These are phyloP conservation scores for Cladosporium sp. DNA, from an alignment of 2,329 filamentous ascomycete genomes.

Conservation along the genomic window DNA sequence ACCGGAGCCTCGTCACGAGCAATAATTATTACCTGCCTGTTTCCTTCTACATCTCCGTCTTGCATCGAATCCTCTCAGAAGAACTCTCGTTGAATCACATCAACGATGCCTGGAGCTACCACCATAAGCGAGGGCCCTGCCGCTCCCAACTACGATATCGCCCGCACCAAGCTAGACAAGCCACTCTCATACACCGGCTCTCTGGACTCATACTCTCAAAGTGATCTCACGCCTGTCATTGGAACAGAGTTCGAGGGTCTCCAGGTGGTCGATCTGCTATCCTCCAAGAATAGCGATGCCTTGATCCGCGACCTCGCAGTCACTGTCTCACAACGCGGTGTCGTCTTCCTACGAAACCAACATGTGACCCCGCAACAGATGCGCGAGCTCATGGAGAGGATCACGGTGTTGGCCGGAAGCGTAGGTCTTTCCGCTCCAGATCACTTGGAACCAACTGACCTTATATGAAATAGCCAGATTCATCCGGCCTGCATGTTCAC, in stretches of 20 bases:
- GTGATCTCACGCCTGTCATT: conserved; percentile 55
- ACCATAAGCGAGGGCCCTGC: conserved; percentile 6
- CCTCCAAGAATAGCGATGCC: conserved; percentile 23
- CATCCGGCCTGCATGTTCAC: conserved; percentile 57
- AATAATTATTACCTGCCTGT: background rate
- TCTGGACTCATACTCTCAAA: conserved; percentile 46
- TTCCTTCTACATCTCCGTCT: background rate
- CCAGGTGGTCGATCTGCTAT: conserved; percentile 24
- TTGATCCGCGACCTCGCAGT: conserved; percentile 26
- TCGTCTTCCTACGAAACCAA: conserved; percentile 55
- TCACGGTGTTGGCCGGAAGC: conserved; percentile 49
- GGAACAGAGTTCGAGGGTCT: conserved; percentile 48
- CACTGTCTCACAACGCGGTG: conserved; percentile 51
- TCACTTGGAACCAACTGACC: background rate
- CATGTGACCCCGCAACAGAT: conserved; percentile 50
- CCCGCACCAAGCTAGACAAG: conserved; percentile 13
- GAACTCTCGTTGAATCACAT: background rate
- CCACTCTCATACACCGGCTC: conserved; percentile 35
- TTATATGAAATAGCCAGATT: conserved; percentile 42
- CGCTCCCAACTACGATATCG: background rate
- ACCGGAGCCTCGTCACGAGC: background rate
- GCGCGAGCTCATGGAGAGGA: conserved; percentile 49
- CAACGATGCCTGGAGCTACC: conserved; percentile 8
- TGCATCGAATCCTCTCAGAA: background rate
- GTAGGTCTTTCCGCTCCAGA: conserved; percentile 28